Evolutionary conservation across 371 early-diverging fungal genomes (phyloP).

Genomic region (Rhizopus arrhizus): DNA sequence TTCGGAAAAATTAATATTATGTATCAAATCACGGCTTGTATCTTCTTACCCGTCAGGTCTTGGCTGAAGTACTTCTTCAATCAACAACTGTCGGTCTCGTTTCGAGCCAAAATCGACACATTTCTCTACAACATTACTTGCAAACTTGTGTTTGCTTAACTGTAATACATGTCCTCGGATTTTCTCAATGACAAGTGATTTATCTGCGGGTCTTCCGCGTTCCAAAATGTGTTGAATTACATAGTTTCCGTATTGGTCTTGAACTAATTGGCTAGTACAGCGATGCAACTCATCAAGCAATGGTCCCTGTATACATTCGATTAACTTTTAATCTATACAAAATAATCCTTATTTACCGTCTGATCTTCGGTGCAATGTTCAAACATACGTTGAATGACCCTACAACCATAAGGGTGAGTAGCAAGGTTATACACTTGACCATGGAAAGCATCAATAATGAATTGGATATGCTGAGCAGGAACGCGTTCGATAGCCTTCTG

Average conservation of each 20-base stretch:
- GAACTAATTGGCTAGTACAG: conserved; percentile 88
- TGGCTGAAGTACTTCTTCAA: conserved; percentile 86
- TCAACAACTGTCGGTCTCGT: conserved; percentile 76
- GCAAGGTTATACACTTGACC: conserved; percentile 95
- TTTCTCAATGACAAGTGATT: conserved; percentile 82
- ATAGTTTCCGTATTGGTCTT: conserved; percentile 98
- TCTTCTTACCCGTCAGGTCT: conserved; percentile 67
- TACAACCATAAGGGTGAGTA: conserved; percentile 99
- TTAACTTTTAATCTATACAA: neutral
- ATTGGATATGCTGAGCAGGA: conserved; percentile 87
- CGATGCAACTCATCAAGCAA: conserved; percentile 92
- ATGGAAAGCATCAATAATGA: conserved; percentile 97
- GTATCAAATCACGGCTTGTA: neutral
- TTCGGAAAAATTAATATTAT: conserved; percentile 1
- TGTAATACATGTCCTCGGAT: conserved; percentile 89
- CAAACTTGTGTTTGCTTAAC: conserved; percentile 98
- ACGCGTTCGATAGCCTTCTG: conserved; percentile 99
- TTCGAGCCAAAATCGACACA: conserved; percentile 81
- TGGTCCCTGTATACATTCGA: conserved; percentile 47
- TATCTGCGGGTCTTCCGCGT: conserved; percentile 86
- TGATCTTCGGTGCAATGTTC: conserved; percentile 94
- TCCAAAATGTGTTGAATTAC: conserved; percentile 99
- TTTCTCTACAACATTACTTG: conserved; percentile 98
- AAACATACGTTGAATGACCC: conserved; percentile 99
- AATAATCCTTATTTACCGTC: conserved; percentile 46